Base-by-base conservation (phyloP, 2,329 filamentous ascomycete genomes). In the Xylaria sp. region DNA sequence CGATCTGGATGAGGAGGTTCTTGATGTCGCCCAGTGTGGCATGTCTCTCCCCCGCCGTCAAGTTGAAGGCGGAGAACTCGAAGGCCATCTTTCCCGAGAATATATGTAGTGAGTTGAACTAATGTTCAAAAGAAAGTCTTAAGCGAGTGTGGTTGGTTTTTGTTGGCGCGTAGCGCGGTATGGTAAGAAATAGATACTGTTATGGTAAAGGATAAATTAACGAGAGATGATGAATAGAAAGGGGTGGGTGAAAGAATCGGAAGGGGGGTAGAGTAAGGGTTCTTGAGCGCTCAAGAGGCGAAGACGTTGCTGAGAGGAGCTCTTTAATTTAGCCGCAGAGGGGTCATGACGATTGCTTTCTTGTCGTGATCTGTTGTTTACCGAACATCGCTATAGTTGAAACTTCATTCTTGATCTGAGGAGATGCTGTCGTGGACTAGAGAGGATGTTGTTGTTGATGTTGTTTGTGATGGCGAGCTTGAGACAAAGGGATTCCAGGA, bases 11-110 rank as follows among this genome's bases (percentile, higher is more conserved):
- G 1, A 69, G 61, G 1, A 62, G 52, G 1, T 52, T 10, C 16
- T 63, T 55, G 18, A 68, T 57, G 4, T 66, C 52, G 1, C 48
- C 44, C 1, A 59, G 44, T n/a, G 53, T 58, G 1, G 57, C 52
- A 7, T 55, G 55, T 46, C 59, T 66, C n/a, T 69, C 67, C 7
- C 30, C 55, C 3, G 19, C 2, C 0, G 63, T 63, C 10, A 70
- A 53, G 54, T 62, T 48, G 49, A 70, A 68, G 46, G 63, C 61
- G 6, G 59, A 58, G 2, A 30, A 54, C 49, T 58, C 11, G 9
- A 57, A 19, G 44, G 59, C 53, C 60, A 66, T 65, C 23, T 30
- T 37, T 54, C 46, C 13, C 6, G 23, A 6, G 34, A 3, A n/a
- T 30, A 30, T 30, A 30, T 4, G 23, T 30, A 30, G 23, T 30